Percentiles rank a stretch among this genome's conserved stretches.
Conservation (phyloP, 148 eudicot species). For the Pharnaceum exiguum region DNA sequence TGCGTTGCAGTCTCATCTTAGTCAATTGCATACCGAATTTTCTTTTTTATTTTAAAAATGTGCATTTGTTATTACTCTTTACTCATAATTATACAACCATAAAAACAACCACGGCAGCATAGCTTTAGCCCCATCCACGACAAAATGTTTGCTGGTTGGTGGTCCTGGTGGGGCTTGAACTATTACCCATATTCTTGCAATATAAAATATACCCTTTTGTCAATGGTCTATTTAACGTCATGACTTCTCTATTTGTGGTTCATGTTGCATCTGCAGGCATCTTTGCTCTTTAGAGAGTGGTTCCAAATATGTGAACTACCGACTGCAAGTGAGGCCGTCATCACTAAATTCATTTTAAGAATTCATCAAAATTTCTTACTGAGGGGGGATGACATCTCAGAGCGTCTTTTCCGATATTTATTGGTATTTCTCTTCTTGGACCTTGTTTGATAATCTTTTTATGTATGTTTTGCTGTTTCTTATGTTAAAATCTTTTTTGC, state of each 20-base stretch:
- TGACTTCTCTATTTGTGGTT: not conserved
- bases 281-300: constrained; percentile 76
- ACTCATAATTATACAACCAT: too few relatives aligned
- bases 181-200: too few relatives aligned
- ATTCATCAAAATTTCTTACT: constrained; percentile 76
- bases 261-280: constrained; percentile 44
- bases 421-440: constrained; percentile 33
- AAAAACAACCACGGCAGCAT: too few relatives aligned
- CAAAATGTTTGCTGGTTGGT: too few relatives aligned
- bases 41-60: too few relatives aligned
- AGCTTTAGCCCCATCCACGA: too few relatives aligned
- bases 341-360: constrained; percentile 46
- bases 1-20: too few relatives aligned
- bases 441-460: not conserved
- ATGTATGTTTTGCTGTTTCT: not conserved
- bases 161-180: too few relatives aligned
- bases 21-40: too few relatives aligned
- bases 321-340: constrained; percentile 56
- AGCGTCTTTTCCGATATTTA: constrained; percentile 71
- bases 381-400: constrained; percentile 80
- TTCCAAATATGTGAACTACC: constrained; percentile 67
- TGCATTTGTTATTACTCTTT: too few relatives aligned
- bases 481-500: constrained; percentile 4
- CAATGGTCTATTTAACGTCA: not conserved
- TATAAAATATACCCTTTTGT: not conserved